phyloP scores from a whole-genome alignment of 805 yeast species.

The Blastobotrys parvus region DNA sequence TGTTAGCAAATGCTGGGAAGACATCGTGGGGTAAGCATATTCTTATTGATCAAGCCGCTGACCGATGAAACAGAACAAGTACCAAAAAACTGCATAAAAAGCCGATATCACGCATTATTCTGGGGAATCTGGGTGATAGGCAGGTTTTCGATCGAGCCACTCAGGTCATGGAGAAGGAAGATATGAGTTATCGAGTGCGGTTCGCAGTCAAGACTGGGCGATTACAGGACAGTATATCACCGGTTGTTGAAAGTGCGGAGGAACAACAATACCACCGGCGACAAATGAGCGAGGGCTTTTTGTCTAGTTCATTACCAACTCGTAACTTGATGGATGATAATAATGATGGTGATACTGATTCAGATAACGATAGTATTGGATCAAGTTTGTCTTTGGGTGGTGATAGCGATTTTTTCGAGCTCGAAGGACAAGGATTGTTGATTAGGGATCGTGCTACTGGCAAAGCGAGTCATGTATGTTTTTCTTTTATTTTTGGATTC shows the following conservation, averaged over 20 bases:
- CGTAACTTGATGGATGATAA: not conserved
- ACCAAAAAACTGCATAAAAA: constrained; percentile 44
- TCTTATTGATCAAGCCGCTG: not conserved
- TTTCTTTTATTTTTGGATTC: not conserved
- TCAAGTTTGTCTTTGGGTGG: constrained; percentile 5
- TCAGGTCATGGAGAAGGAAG: constrained; percentile 61
- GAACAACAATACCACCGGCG: too few species aligned
- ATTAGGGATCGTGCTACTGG: constrained; percentile 55
- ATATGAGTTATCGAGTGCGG: constrained; percentile 68
- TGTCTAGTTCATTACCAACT: not conserved
- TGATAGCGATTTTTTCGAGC: constrained; percentile 33
- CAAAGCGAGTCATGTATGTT: constrained; percentile 50
- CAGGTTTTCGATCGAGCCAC: constrained; percentile 63
- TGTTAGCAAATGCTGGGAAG: constrained; percentile 69
- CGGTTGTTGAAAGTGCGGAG: too few species aligned
- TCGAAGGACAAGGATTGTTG: constrained; percentile 91
- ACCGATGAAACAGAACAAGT: constrained; percentile 34
- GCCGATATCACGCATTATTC: constrained; percentile 54
- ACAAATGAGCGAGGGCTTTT: not conserved
- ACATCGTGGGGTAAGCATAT: constrained; percentile 48
- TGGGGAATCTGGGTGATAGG: constrained; percentile 58
- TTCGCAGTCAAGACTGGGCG: constrained; percentile 43
- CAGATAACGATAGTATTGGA: constrained; percentile 5
- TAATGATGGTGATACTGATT: not conserved
- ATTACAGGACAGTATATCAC: too few species aligned